Evolutionary conservation across 2,329 filamentous ascomycete genomes (phyloP).

Genomic region (Penicillium psychrosexuale): DNA sequence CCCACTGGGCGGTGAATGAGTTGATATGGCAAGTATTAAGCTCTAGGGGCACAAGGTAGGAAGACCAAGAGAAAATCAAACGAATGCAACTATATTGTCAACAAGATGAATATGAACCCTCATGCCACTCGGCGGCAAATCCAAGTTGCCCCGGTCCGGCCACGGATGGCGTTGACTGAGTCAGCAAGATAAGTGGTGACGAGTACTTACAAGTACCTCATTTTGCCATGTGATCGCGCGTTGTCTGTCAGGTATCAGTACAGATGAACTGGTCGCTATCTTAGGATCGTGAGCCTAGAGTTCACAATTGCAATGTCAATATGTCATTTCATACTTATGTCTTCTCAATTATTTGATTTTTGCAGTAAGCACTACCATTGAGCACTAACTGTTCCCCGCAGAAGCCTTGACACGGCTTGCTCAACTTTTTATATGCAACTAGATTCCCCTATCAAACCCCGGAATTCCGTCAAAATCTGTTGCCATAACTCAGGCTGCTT

Average conservation of each 20-base stretch:
- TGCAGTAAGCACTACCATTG: not conserved
- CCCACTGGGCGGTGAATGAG: slow-evolving; percentile 5
- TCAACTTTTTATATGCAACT: not conserved
- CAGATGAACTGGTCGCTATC: not conserved
- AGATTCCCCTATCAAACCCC: slow-evolving; percentile 36
- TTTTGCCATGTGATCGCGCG: not conserved
- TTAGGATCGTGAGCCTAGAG: not conserved
- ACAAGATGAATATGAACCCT: not conserved
- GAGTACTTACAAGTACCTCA: not conserved
- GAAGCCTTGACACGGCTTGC: not conserved
- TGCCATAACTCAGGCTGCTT: slow-evolving; percentile 52
- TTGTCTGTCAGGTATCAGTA: not conserved
- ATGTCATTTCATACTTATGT: not conserved
- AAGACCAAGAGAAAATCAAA: not conserved
- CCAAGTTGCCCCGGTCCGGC: not conserved
- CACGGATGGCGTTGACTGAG: slow-evolving; percentile 1
- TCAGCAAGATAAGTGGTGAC: not conserved
- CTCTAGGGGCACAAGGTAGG: too few species aligned
- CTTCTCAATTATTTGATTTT: not conserved
- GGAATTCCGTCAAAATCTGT: slow-evolving; percentile 50
- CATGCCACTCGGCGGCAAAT: not conserved
- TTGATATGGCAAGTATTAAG: not conserved
- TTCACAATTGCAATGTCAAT: not conserved
- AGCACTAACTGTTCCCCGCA: not conserved
- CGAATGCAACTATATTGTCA: not conserved